Percentiles rank a stretch among this genome's conserved stretches.
phyloP scores from a whole-genome alignment of 164 flowering plant genomes.

The Piper longum region DNA sequence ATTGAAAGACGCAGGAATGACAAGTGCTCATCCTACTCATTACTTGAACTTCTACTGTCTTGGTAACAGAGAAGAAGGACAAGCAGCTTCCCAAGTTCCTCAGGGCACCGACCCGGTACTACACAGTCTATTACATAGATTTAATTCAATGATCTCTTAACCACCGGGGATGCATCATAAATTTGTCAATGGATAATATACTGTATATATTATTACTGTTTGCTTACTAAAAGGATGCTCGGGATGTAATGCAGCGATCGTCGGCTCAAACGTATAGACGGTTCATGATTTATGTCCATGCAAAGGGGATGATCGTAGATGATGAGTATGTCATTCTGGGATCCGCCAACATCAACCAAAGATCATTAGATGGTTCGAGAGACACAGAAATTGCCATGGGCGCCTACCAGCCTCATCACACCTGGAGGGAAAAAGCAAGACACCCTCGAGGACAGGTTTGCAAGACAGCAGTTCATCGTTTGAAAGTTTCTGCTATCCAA shows the following conservation, averaged over 20 bases:
- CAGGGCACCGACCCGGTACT: constrained; percentile 28
- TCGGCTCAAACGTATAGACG: constrained; percentile 33
- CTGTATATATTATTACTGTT: too few species aligned
- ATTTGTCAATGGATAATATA: too few species aligned
- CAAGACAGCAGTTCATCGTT: too few species aligned
- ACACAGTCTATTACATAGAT: too few species aligned
- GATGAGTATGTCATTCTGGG: constrained; percentile 32
- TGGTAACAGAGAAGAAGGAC: constrained; percentile 49
- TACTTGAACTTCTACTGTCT: constrained; percentile 76
- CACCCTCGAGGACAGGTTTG: constrained; percentile 45
- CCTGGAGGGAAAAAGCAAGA: constrained; percentile 29
- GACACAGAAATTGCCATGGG: constrained; percentile 96
- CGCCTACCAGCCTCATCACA: constrained; percentile 71
- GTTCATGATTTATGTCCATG: constrained; percentile 89
- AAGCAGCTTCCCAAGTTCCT: constrained; percentile 13
- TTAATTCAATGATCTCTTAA: too few species aligned
- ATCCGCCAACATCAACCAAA: constrained; percentile 12
- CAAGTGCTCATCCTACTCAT: constrained; percentile 5
- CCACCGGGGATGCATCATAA: too few species aligned
- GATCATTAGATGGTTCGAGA: constrained; percentile 73
- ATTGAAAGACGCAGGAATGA: too few species aligned
- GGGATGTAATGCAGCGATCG: not conserved
- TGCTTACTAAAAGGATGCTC: not conserved
- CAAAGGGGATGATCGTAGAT: constrained; percentile 86
- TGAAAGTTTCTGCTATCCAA: too few species aligned